Percentiles rank a stretch among this genome's conserved stretches.
These are phyloP conservation scores for Mortierella alpina DNA, from an alignment of 192 early-diverging fungal species.

Conservation along the genomic window DNA sequence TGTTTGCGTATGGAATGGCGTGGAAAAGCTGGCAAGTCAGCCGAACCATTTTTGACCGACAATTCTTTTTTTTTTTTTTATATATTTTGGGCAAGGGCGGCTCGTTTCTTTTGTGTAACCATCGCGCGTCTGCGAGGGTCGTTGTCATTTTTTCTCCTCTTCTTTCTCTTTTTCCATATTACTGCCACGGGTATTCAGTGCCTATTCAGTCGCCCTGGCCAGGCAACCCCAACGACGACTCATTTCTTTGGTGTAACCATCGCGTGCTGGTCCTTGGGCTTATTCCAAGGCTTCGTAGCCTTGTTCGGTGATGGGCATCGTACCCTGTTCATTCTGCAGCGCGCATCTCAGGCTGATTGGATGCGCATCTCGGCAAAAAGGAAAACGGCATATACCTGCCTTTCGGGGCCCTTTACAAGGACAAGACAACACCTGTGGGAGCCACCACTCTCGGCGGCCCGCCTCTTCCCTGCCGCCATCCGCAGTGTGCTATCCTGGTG, in stretches of 20 bases:
- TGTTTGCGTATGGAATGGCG: constrained; percentile 3
- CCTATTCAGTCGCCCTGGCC: constrained; percentile 12
- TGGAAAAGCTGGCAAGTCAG: constrained; percentile 4
- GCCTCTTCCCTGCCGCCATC: no score
- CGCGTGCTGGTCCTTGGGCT: neutral
- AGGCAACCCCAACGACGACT: constrained; percentile 18
- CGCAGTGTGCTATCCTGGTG: no score
- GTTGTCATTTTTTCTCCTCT: no score
- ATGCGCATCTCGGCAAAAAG: no score
- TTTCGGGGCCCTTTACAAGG: no score
- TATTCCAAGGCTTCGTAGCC: neutral
- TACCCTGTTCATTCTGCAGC: neutral
- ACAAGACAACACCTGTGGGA: no score
- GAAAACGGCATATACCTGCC: no score
- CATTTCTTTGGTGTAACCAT: constrained; percentile 54
- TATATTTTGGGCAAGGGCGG: neutral
- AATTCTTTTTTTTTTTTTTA: constrained; percentile 17
- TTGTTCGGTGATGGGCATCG: neutral
- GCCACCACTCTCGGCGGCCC: no score
- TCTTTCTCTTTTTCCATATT: constrained; percentile 30
- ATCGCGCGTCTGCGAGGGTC: neutral
- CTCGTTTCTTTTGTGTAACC: constrained; percentile 48
- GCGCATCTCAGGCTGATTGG: neutral
- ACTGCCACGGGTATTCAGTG: constrained; percentile 1
- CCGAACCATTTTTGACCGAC: neutral